Base-by-base conservation (phyloP, 2,329 filamentous ascomycete species). In the Rhynchosporium secalis region DNA sequence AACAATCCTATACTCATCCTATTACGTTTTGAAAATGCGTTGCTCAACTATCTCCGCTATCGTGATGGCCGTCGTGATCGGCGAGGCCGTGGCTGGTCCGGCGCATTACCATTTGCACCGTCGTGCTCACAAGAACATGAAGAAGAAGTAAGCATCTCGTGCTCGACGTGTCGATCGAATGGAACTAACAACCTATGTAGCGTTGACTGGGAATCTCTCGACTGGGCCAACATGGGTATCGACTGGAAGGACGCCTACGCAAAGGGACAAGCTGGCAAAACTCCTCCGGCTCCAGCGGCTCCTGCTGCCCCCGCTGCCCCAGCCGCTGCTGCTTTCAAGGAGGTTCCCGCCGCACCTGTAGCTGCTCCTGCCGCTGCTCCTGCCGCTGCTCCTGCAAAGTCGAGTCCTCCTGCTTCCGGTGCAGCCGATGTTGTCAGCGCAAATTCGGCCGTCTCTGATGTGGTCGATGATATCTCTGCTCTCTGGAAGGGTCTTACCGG, bases 71-170 rank as follows among this genome's bases (percentile, higher is more conserved):
- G 71, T 70, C 64, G 57, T 73, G 64, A 60, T 73, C 61, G 64
- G 68, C 58, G 71, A 72, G 61, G 69, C 65, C 60, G 58, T 74
- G 61, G 72, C 71, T 63, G 66, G 70, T 43, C 72, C 72, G 63
- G 63, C 70, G 41, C 70, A 73, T 62, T 62, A 57, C 38, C 72
- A 73, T 60, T 55, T 68, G 26, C 72, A 73, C 58, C 68, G 65
- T 47, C 64, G 66, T 49, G 59, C 58, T 6, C 72, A 74, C 56
- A 60, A 71, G 57, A 10, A 5, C 33, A 36, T 36, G 33, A 73
- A 73, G 69, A 72, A 70, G 57, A 66, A 69, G 72, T 74, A 71
- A 72, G 60, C 29, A 41, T 15, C 41, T 33, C 9, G 68, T 38
- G 38, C 36, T 3, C 8, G 56, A 29, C 9, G 6, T 3, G 3